These are phyloP conservation scores for Starmerella vitae DNA, from an alignment of 805 yeast species.

Conservation along the genomic window DNA sequence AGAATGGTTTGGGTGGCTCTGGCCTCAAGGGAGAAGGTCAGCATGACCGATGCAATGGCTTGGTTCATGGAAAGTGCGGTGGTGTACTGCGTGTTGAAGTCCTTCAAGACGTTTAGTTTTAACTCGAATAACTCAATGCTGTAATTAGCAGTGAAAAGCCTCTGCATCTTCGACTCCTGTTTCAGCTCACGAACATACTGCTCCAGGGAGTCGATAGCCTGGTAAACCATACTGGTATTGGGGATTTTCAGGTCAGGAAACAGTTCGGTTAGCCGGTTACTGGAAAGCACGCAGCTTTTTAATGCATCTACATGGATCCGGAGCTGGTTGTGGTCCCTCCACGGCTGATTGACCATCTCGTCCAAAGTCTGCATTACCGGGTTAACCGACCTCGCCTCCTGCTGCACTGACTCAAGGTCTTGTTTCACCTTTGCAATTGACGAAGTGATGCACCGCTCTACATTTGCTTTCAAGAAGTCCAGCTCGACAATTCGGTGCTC, in stretches of 20 bases:
- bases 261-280: background rate
- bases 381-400: background rate
- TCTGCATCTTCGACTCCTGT: background rate
- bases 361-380: background rate
- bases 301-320: background rate
- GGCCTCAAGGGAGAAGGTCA: constrained; percentile 2
- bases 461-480: constrained; percentile 8
- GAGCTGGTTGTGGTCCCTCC: background rate
- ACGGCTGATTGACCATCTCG: background rate
- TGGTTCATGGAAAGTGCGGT: background rate
- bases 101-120: background rate
- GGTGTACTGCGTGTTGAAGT: background rate
- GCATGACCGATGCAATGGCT: constrained; percentile 4
- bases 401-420: background rate
- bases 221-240: background rate
- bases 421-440: background rate
- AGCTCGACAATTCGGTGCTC: constrained; percentile 9
- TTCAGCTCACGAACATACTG: background rate
- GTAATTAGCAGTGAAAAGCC: background rate
- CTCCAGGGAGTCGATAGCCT: background rate
- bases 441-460: constrained; percentile 11
- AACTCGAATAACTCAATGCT: background rate
- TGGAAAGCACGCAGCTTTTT: background rate
- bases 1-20: background rate
- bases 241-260: background rate